These are phyloP conservation scores for Colletotrichum zoysiae DNA, from an alignment of 2,329 filamentous ascomycete species.

Conservation along the genomic window DNA sequence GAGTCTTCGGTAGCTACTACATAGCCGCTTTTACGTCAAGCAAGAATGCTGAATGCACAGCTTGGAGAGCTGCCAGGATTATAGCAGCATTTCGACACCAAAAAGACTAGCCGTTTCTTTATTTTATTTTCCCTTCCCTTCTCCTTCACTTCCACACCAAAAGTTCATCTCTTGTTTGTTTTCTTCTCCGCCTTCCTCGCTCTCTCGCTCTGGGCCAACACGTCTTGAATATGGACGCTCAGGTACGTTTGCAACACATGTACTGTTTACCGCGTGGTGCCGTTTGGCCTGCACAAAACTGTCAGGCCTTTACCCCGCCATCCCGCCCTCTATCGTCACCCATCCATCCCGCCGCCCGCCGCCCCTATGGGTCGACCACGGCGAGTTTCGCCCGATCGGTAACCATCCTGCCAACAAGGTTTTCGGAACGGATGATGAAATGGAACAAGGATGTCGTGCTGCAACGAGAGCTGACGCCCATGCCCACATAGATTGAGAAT, in stretches of 20 bases:
- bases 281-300: slow-evolving; percentile 23
- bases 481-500: slow-evolving; percentile 80
- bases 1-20: slow-evolving; percentile 58
- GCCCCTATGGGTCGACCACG: slow-evolving; percentile 20
- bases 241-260: slow-evolving; percentile 54
- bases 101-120: slow-evolving; percentile 24
- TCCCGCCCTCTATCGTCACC: slow-evolving; percentile 45
- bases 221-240: slow-evolving; percentile 59
- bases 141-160: slow-evolving; percentile 36
- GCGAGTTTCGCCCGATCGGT: slow-evolving; percentile 22
- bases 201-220: slow-evolving; percentile 26
- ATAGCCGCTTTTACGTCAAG: slow-evolving; percentile 50
- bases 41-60: slow-evolving; percentile 57
- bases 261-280: slow-evolving; percentile 22
- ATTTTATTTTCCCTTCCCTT: slow-evolving; percentile 27
- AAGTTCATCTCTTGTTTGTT: slow-evolving; percentile 11
- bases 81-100: slow-evolving; percentile 55
- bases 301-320: slow-evolving; percentile 46
- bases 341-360: slow-evolving; percentile 19
- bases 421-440: neutral
- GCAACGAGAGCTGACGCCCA: slow-evolving; percentile 15
- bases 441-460: neutral
- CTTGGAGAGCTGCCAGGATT: slow-evolving; percentile 55
- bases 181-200: neutral
- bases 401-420: neutral